phyloP scores from a whole-genome alignment of 768 basidiomycete genomes.

The Neoboletus brunneissimus region DNA sequence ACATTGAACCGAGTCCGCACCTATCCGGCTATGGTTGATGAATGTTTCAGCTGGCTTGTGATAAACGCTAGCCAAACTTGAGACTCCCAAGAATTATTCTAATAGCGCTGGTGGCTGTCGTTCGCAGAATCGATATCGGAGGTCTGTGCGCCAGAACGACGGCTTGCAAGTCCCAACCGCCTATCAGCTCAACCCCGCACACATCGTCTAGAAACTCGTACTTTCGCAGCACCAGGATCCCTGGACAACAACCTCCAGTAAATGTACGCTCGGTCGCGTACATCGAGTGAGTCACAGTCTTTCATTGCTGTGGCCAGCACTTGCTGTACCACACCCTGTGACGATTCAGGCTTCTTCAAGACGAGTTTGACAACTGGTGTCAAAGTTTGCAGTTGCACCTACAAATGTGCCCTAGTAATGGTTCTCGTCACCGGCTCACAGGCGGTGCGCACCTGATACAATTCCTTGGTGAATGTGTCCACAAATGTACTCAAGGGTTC shows the following conservation, averaged over 20 bases:
- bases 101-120: constrained; percentile 83
- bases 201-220: constrained; percentile 25
- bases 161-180: constrained; percentile 38
- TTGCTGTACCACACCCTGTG: constrained; percentile 89
- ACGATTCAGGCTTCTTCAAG: constrained; percentile 89
- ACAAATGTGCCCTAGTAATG: neutral
- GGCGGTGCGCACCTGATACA: constrained; percentile 62
- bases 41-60: constrained; percentile 98
- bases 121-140: constrained; percentile 89
- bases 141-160: constrained; percentile 92
- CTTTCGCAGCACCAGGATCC: constrained; percentile 95
- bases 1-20: constrained; percentile 72
- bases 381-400: constrained; percentile 78
- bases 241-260: constrained; percentile 96
- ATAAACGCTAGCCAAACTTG: constrained; percentile 89
- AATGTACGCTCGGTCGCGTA: constrained; percentile 95
- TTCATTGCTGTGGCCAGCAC: constrained; percentile 93
- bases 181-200: neutral
- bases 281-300: constrained; percentile 95
- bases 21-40: constrained; percentile 85
- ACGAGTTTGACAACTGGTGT: constrained; percentile 97
- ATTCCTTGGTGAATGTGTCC: constrained; percentile 90
- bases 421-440: neutral
- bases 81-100: constrained; percentile 89
- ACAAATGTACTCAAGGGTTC: constrained; percentile 89